Percentiles rank a stretch among this genome's conserved stretches.
phyloP scores from a whole-genome alignment of 2,329 filamentous ascomycete species.

The Orbilia oligospora region DNA sequence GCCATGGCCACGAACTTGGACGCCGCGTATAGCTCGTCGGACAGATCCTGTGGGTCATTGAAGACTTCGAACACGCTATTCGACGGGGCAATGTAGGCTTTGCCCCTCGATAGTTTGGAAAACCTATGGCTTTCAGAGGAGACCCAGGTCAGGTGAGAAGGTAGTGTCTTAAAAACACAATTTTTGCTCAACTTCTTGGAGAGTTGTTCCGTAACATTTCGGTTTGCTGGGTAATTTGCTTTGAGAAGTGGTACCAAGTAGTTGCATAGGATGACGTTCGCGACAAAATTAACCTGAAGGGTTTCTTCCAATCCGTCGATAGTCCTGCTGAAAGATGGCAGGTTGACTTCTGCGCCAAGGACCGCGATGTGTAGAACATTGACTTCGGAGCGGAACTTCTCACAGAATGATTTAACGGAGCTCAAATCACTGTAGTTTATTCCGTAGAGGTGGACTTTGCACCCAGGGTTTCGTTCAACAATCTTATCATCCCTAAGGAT shows the following conservation, averaged over 20 bases:
- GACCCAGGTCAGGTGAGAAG: slow-evolving; percentile 67
- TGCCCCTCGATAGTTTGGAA: slow-evolving; percentile 21
- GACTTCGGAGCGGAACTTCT: slow-evolving; percentile 59
- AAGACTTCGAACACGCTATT: not conserved
- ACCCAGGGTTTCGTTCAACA: slow-evolving; percentile 37
- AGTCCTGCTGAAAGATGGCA: slow-evolving; percentile 46
- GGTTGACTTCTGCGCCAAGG: slow-evolving; percentile 63
- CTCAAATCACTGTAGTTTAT: slow-evolving; percentile 62
- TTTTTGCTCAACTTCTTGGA: slow-evolving; percentile 60
- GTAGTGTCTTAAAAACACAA: slow-evolving; percentile 50
- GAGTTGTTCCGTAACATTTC: not conserved
- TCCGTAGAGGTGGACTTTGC: slow-evolving; percentile 60
- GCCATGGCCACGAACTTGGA: slow-evolving; percentile 62
- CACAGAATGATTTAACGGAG: slow-evolving; percentile 62
- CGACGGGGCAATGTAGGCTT: not conserved
- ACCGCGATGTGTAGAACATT: slow-evolving; percentile 63
- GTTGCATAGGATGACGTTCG: slow-evolving; percentile 72
- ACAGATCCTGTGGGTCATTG: not conserved
- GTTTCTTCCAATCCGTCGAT: slow-evolving; percentile 70
- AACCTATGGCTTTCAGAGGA: slow-evolving; percentile 66
- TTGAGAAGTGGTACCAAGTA: slow-evolving; percentile 70
- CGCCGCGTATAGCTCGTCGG: slow-evolving; percentile 33
- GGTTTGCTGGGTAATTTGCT: slow-evolving; percentile 64
- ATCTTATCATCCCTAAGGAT: slow-evolving; percentile 17
- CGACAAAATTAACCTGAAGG: slow-evolving; percentile 74